These are phyloP conservation scores for Chaetomiaceae sp. DNA, from an alignment of 2,329 filamentous ascomycete species.

Conservation along the genomic window DNA sequence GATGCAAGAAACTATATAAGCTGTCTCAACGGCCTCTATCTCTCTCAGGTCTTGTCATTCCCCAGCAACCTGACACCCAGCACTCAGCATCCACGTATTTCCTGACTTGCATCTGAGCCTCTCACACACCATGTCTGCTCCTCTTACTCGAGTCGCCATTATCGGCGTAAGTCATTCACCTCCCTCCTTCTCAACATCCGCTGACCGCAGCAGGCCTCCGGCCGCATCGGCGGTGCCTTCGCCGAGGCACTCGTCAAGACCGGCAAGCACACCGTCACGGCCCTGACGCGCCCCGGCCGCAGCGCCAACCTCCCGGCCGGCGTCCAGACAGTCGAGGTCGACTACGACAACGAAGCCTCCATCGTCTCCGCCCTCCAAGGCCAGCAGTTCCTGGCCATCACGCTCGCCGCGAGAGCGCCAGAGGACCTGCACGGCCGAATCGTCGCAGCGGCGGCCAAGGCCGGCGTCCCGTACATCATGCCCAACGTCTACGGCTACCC, in stretches of 20 bases:
- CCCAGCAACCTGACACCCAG: too few species aligned
- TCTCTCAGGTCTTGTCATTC: too few species aligned
- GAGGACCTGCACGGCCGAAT: constrained; percentile 42
- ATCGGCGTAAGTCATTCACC: constrained; percentile 3
- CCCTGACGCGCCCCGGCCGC: constrained; percentile 16
- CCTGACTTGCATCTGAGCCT: too few species aligned
- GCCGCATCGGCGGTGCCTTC: constrained; percentile 12
- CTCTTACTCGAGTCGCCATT: background rate
- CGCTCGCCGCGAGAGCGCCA: constrained; percentile 39
- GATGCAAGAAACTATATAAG: too few species aligned
- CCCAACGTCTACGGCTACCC: constrained; percentile 44
- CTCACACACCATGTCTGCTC: constrained; percentile 5
- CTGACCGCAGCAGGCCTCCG: constrained; percentile 1
- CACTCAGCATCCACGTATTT: too few species aligned
- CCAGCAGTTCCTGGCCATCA: constrained; percentile 45
- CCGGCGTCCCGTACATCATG: constrained; percentile 47
- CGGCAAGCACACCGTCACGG: constrained; percentile 19
- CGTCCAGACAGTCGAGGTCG: constrained; percentile 8
- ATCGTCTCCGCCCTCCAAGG: constrained; percentile 14
- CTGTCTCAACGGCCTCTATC: too few species aligned
- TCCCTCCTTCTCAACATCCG: background rate
- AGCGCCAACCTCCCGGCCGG: constrained; percentile 10
- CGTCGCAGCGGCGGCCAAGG: constrained; percentile 46
- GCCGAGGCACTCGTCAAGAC: background rate
- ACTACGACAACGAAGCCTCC: constrained; percentile 15